Conservation (phyloP, 1,139 yeast species). For the Suhomyces chickasaworum region DNA sequence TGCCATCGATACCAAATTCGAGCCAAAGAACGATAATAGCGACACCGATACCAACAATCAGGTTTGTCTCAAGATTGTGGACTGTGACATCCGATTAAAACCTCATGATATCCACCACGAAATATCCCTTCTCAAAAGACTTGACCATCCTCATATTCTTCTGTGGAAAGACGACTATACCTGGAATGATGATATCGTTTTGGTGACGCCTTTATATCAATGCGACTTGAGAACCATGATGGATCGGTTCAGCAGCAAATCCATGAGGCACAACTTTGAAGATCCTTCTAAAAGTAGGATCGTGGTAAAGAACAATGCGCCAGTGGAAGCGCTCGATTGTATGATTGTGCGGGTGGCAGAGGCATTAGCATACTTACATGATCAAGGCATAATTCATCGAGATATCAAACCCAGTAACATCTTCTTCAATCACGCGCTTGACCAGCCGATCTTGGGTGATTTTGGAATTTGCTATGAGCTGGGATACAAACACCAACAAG, state of each 20-base stretch:
- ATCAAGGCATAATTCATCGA: slow-evolving; percentile 73
- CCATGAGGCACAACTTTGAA: slow-evolving; percentile 25
- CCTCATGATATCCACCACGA: slow-evolving; percentile 46
- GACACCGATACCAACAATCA: slow-evolving; percentile 10
- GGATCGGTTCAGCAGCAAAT: slow-evolving; percentile 18
- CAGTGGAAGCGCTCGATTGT: slow-evolving; percentile 5
- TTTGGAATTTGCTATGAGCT: slow-evolving; percentile 70
- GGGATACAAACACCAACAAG: slow-evolving; percentile 40
- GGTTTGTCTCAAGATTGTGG: slow-evolving; percentile 45
- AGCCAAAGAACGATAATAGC: slow-evolving; percentile 2
- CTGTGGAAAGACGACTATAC: slow-evolving; percentile 26
- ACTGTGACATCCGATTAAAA: slow-evolving; percentile 36
- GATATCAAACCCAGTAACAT: slow-evolving; percentile 86
- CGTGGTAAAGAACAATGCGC: slow-evolving; percentile 15
- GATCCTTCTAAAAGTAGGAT: slow-evolving; percentile 19
- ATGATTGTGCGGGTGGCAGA: slow-evolving; percentile 37
- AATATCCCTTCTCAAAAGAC: slow-evolving; percentile 28
- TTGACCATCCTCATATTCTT: slow-evolving; percentile 27
- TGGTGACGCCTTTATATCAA: slow-evolving; percentile 38
- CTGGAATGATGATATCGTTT: slow-evolving; percentile 35
- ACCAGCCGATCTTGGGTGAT: slow-evolving; percentile 61
- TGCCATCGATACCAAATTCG: slow-evolving; percentile 21
- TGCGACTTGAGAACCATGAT: slow-evolving; percentile 32
- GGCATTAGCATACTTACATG: slow-evolving; percentile 57
- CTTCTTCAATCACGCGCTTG: slow-evolving; percentile 42